Evolutionary conservation across 2,329 filamentous ascomycete genomes (phyloP).

Genomic region (Huntiella omanensis): DNA sequence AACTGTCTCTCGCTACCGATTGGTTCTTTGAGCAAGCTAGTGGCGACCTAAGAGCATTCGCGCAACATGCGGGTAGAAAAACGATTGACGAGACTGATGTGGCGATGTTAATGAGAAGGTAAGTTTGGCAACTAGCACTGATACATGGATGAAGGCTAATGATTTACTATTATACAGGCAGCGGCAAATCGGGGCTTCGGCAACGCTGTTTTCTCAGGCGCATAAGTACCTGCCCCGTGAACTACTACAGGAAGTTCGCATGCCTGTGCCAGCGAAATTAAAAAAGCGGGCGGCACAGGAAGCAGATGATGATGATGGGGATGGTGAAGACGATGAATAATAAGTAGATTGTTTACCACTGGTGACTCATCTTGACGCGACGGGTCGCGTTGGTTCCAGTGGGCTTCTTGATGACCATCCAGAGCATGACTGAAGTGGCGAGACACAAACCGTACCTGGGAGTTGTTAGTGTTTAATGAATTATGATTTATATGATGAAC

Average conservation of each 20-base stretch:
- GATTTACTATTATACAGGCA: conserved; percentile 35
- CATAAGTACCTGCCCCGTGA: conserved; percentile 67
- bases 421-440: conserved; percentile 88
- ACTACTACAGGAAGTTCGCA: conserved; percentile 62
- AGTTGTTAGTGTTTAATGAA: conserved; percentile 3
- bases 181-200: conserved; percentile 50
- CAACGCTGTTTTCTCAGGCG: conserved; percentile 71
- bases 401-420: conserved; percentile 83
- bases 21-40: conserved; percentile 85
- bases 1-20: conserved; percentile 63
- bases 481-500: conserved; percentile 16
- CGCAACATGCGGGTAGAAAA: conserved; percentile 63
- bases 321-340: conserved; percentile 17
- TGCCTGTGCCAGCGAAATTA: conserved; percentile 36
- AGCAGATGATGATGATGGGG: conserved; percentile 22
- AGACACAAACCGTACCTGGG: conserved; percentile 65
- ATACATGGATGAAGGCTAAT: no score
- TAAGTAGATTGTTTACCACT: conserved; percentile 34
- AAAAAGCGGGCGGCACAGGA: conserved; percentile 25
- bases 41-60: conserved; percentile 62
- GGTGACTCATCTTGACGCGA: conserved; percentile 56
- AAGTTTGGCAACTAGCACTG: conserved; percentile 19
- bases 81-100: conserved; percentile 76
- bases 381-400: conserved; percentile 46
- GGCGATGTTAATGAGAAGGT: conserved; percentile 68